These are phyloP conservation scores for Sugiyamaella neomexicana DNA, from an alignment of 1,139 yeast species.

Conservation along the genomic window DNA sequence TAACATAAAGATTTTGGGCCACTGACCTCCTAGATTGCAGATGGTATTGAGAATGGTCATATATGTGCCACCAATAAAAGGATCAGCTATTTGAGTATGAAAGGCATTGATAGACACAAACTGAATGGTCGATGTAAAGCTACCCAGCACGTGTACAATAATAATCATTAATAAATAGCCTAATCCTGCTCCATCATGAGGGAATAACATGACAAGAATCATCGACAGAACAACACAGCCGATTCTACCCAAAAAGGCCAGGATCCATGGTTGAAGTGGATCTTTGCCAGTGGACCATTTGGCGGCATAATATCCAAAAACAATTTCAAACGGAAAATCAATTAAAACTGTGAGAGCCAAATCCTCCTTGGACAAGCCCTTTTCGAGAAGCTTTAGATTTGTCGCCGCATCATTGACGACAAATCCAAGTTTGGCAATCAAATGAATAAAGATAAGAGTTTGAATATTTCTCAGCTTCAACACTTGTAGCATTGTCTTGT, in stretches of 20 bases:
- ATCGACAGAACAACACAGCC: conserved; percentile 76
- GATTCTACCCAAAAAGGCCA: conserved; percentile 84
- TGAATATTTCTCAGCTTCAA: conserved; percentile 75
- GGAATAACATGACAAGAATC: conserved; percentile 69
- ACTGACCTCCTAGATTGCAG: conserved; percentile 93
- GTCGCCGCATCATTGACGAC: conserved; percentile 97
- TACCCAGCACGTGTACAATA: conserved; percentile 76
- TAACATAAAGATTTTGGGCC: conserved; percentile 86
- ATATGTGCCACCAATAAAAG: conserved; percentile 93
- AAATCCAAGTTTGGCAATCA: conserved; percentile 85
- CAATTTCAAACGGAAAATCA: conserved; percentile 93
- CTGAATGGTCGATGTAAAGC: conserved; percentile 93
- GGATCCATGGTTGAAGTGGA: conserved; percentile 83
- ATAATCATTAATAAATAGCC: conserved; percentile 69
- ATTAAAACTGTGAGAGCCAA: conserved; percentile 87
- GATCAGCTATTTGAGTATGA: conserved; percentile 94
- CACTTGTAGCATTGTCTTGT: conserved; percentile 73
- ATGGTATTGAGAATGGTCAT: conserved; percentile 95
- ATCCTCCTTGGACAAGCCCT: conserved; percentile 91
- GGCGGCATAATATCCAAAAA: conserved; percentile 95
- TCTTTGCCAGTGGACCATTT: conserved; percentile 81
- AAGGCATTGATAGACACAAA: conserved; percentile 93
- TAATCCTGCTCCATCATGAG: conserved; percentile 48
- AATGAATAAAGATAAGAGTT: conserved; percentile 68
- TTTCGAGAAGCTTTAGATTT: conserved; percentile 84